Evolutionary conservation across 805 yeast species (phyloP).

Genomic region (Candida ovalis): DNA sequence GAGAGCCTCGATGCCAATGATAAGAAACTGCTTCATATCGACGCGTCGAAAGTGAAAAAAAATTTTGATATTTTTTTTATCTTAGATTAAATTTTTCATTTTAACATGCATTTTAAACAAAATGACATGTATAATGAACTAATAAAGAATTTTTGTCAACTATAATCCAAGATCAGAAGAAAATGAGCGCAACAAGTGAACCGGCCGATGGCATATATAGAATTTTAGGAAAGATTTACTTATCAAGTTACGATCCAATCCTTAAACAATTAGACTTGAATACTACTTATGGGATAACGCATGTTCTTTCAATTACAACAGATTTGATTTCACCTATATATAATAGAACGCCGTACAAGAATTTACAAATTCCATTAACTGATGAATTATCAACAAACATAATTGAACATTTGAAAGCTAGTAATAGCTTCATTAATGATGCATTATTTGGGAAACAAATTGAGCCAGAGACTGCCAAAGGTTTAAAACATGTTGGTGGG

Average conservation of each 20-base stretch:
- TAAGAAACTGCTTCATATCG: neutral
- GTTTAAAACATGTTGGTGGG: slow-evolving; percentile 39
- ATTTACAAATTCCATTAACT: slow-evolving; percentile 62
- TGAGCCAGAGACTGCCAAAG: slow-evolving; percentile 15
- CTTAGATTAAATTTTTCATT: too few species aligned
- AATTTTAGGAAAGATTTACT: slow-evolving; percentile 73
- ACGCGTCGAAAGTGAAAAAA: neutral
- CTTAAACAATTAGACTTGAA: slow-evolving; percentile 48
- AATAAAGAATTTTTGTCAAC: too few species aligned
- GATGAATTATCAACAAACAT: slow-evolving; percentile 71
- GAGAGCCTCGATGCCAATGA: neutral
- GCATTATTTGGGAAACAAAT: slow-evolving; percentile 49
- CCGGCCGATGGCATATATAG: slow-evolving; percentile 37
- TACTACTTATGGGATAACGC: slow-evolving; percentile 55
- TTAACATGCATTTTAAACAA: neutral
- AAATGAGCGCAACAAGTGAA: neutral
- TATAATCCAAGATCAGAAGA: neutral
- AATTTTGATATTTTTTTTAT: neutral
- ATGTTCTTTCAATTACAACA: slow-evolving; percentile 66
- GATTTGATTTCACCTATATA: slow-evolving; percentile 57
- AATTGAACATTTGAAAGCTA: slow-evolving; percentile 53
- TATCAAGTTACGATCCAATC: slow-evolving; percentile 72
- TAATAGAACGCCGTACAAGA: slow-evolving; percentile 40
- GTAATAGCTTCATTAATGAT: slow-evolving; percentile 62
- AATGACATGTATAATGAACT: too few species aligned